Evolutionary conservation across 805 yeast genomes (phyloP), one percentile per base, ranked within the genome.

Genomic region (Aciculoconidium aculeatum): DNA sequence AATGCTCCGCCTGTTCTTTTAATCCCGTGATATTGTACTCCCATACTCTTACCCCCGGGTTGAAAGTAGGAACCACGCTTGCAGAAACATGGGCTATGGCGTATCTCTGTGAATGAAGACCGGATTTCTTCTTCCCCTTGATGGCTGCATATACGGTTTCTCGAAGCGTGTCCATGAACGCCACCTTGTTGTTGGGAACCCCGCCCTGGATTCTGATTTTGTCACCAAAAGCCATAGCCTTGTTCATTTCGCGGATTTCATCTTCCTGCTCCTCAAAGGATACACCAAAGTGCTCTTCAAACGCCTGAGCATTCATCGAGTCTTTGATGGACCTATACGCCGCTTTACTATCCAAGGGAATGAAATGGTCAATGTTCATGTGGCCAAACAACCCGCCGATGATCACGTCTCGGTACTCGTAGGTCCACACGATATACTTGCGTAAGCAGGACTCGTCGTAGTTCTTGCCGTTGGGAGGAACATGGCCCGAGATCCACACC

Each of bases 401-500:
- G 15, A 85, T 80, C 22, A 85, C 71, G 51, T 85, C 95, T 40
- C 94, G 65, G 49, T 80, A 85, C 49, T 84, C 95, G 45, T 83
- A 75, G 19, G 77, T 57, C 94, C 94, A 85, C n/a, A 77, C 67
- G 14, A 81, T 71, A 53, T 76, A 80, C 52, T 84, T 84, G 28
- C 85, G 64, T 41, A 72, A 76, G 48, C 95, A 85, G 23, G 79
- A 65, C 11, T 68, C 61, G 44, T 85, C 94, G 37, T 71, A 75
- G 51, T 85, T 85, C 51, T 84, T 84, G 15, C 77, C 76, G 26
- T 79, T 72, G 4, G 95, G 94, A 3, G 95, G 95, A 10, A 86
- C 94, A 59, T 85, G 95, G 4, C 95, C 94, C 23, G 80, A 65
- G 13, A 85, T 56, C 94, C 94, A 86, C 11, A 81, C 94, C 57